Base-by-base conservation (phyloP, 495 filamentous ascomycete genomes). In the Gamarada debralockiae region DNA sequence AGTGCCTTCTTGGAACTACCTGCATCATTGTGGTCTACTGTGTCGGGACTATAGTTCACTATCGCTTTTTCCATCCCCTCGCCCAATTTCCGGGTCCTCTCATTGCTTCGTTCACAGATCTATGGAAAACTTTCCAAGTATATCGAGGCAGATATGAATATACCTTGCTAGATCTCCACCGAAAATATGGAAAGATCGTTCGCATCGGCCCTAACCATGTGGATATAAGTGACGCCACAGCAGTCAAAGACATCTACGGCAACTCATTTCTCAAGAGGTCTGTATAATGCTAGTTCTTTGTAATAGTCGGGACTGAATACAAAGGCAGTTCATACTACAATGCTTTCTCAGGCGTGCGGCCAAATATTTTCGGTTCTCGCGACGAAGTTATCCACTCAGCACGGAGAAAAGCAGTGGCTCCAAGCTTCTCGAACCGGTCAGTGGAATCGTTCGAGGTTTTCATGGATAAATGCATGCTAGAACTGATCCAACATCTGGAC, bases 41-140 rank as follows among this genome's bases (percentile, higher is more conserved):
- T n/a, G n/a, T n/a, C n/a, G n/a, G n/a, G n/a, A n/a, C n/a, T n/a
- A n/a, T n/a, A n/a, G n/a, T n/a, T n/a, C n/a, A n/a, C n/a, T n/a
- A n/a, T n/a, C n/a, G n/a, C n/a, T n/a, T n/a, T n/a, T n/a, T n/a
- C 55, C 84, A 87, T 59, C 83, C 83, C 3, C 65, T 85, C 6
- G 73, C 80, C 21, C 78, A 77, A 54, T 86, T 85, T 51, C 83
- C 83, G 0, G 83, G 84, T 0, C 84, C 83, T 0, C 65, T 79
- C 27, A 60, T 83, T 2, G 80, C 73, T 48, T 76, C 73, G 58
- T 63, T 81, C 31, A 79, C 82, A 14, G 70, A 77, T 57, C 70
- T 71, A 39, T 78, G 81, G 63, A 67, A 74, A 42, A 68, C 74
- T 33, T 79, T 81, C 53, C 46, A 49, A 37, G 36, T 37, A 15